These are phyloP conservation scores for Fragilariopsis cylindrus DNA, from an alignment of 108 stramenopile species.

Conservation along the genomic window DNA sequence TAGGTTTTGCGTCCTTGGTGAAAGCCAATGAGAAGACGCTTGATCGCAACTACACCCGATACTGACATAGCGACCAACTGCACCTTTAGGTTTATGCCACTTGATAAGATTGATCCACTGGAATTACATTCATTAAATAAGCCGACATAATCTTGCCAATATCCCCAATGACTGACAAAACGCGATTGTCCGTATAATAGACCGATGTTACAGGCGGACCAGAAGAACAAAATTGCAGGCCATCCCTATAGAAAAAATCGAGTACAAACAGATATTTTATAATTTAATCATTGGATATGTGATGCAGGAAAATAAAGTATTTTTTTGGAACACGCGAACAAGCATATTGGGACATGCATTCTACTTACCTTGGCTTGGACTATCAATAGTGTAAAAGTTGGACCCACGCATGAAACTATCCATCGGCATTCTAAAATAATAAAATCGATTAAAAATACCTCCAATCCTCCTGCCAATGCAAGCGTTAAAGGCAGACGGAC, in stretches of 20 bases:
- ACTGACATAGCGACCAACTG: conserved; percentile 49
- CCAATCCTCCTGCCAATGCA: conserved; percentile 22
- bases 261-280: not conserved
- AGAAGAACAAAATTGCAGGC: conserved; percentile 29
- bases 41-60: conserved; percentile 47
- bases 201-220: conserved; percentile 20
- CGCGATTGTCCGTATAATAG: conserved; percentile 17
- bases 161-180: conserved; percentile 31
- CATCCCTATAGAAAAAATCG: conserved; percentile 21
- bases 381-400: conserved; percentile 14
- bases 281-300: no score
- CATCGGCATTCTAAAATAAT: conserved; percentile 18
- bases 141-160: conserved; percentile 30
- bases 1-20: conserved; percentile 52
- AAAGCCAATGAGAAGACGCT: conserved; percentile 59
- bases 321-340: no score
- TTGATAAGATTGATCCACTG: conserved; percentile 29
- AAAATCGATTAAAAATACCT: conserved; percentile 43
- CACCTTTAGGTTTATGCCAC: conserved; percentile 21
- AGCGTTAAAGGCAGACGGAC: conserved; percentile 48
- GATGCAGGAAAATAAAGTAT: no score
- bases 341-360: no score
- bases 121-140: conserved; percentile 47
- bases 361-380: conserved; percentile 16
- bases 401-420: conserved; percentile 6